Conservation (phyloP, 768 basidiomycete genomes). For the Amanita pseudoporphyria region DNA sequence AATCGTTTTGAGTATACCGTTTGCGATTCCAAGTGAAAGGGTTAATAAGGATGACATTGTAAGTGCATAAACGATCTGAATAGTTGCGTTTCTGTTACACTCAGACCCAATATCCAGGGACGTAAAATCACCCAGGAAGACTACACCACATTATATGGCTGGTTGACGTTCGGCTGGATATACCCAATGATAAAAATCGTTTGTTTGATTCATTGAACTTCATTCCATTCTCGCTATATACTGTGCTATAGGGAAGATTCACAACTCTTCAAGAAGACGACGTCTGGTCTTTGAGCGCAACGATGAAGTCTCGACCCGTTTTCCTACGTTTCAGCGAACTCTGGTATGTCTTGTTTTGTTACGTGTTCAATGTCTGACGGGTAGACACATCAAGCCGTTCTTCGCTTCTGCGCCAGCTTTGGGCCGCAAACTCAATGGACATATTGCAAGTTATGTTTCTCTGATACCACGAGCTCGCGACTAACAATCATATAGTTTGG, state of each 20-base stretch:
- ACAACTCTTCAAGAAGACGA: slow-evolving; percentile 61
- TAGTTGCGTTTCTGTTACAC: background rate
- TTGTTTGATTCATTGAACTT: slow-evolving; percentile 8
- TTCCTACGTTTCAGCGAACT: slow-evolving; percentile 41
- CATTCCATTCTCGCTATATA: background rate
- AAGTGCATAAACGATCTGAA: slow-evolving; percentile 16
- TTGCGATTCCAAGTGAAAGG: slow-evolving; percentile 48
- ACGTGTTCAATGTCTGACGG: background rate
- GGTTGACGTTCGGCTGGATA: slow-evolving; percentile 69
- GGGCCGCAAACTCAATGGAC: slow-evolving; percentile 37
- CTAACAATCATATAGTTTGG: slow-evolving; percentile 30
- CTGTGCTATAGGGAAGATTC: slow-evolving; percentile 27
- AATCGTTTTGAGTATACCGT: slow-evolving; percentile 50
- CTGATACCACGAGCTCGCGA: background rate
- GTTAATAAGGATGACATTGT: slow-evolving; percentile 55
- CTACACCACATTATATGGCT: slow-evolving; percentile 61
- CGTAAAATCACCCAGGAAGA: slow-evolving; percentile 60
- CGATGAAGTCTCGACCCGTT: slow-evolving; percentile 54
- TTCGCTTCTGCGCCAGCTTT: slow-evolving; percentile 33
- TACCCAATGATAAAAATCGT: slow-evolving; percentile 50
- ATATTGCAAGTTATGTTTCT: slow-evolving; percentile 23
- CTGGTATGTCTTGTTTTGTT: slow-evolving; percentile 17
- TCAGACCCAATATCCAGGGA: slow-evolving; percentile 27
- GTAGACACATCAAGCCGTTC: slow-evolving; percentile 17
- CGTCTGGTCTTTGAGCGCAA: slow-evolving; percentile 64